These are phyloP conservation scores for Fusarium ramigenum DNA, from an alignment of 2,329 filamentous ascomycete genomes.

Conservation along the genomic window DNA sequence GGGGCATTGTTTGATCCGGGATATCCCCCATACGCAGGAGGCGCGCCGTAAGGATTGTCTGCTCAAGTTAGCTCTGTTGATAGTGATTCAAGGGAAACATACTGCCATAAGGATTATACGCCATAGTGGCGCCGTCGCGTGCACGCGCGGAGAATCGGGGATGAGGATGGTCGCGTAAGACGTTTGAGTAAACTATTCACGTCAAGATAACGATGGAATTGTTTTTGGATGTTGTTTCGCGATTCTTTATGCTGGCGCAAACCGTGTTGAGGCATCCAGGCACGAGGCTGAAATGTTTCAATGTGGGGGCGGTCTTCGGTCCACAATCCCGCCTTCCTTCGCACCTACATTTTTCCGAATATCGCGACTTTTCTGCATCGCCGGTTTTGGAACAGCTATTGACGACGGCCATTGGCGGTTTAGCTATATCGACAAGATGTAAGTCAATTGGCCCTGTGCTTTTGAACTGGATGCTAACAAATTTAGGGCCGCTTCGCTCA, in stretches of 20 bases:
- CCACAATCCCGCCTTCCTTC: conserved; percentile 32
- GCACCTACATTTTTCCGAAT: conserved; percentile 46
- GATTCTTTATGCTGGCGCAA: conserved; percentile 27
- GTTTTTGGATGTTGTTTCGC: background rate
- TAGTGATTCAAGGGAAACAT: conserved; percentile 26
- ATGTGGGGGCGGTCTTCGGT: conserved; percentile 32
- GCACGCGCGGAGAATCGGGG: background rate
- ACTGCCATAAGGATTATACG: conserved; percentile 71
- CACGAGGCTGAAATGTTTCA: conserved; percentile 43
- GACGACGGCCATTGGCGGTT: conserved; percentile 34
- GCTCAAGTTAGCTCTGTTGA: conserved; percentile 14
- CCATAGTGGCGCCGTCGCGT: conserved; percentile 52
- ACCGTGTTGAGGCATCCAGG: conserved; percentile 30
- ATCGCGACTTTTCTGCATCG: conserved; percentile 41
- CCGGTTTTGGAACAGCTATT: conserved; percentile 16
- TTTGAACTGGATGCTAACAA: background rate
- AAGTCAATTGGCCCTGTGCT: background rate
- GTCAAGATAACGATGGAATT: background rate
- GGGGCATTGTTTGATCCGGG: conserved; percentile 65
- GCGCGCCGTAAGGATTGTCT: conserved; percentile 73
- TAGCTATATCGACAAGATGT: conserved; percentile 35
- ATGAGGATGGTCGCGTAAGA: background rate
- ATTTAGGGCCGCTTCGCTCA: conserved; percentile 41
- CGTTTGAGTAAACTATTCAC: background rate
- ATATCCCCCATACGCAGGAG: conserved; percentile 77